Evolutionary conservation across 208 protist genomes (phyloP), one percentile per base, ranked within the genome.

Genomic region (Entamoeba moshkovskii): DNA sequence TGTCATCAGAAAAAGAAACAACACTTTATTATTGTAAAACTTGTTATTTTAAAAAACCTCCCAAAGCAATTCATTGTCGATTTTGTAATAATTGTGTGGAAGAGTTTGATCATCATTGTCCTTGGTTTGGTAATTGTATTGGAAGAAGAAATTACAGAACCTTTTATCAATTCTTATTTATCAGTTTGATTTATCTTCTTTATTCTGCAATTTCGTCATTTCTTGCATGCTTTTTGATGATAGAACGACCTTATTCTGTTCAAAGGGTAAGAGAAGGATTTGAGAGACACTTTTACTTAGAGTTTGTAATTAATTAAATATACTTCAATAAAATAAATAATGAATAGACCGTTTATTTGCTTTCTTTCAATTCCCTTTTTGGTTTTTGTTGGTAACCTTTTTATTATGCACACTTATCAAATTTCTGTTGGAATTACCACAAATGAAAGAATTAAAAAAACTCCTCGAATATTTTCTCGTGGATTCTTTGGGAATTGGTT

Each of bases 231-330:
- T 73, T 73, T 42, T 25, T 73, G 8, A 25, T 38, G n/a, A 73
- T 73, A 42, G 59, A 73, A 73, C 18, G n/a, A 11, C 59, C 59
- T 42, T 73, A 38, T 25, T 42, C 29, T 11, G 6, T 25, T 25
- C 11, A 33, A 33, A 4, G 6, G 11, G 18, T 73, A 8, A 42
- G 8, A 38, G n/a, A 73, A 38, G 18, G 29, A 42, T 73, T 25
- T 25, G 8, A 13, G 29, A 2, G 6, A 38, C 59, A 73, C 22
- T 73, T n/a, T 38, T 73, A 42, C 22, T 73, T 73, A 38, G 59
- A 73, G 59, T 73, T 73, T 73, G 59, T 73, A n/a, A 73, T 73
- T 73, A 73, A 18, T 49, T 49, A n/a, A n/a, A 73, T 73, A 73
- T 42, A 73, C 11, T 42, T 18, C 16, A 73, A n/a, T 73, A 25